A percentile compares a stretch with the other conserved stretches of the same genome.
phyloP scores from a whole-genome alignment of 371 early-diverging fungal species.

The Apophysomyces variabilis region DNA sequence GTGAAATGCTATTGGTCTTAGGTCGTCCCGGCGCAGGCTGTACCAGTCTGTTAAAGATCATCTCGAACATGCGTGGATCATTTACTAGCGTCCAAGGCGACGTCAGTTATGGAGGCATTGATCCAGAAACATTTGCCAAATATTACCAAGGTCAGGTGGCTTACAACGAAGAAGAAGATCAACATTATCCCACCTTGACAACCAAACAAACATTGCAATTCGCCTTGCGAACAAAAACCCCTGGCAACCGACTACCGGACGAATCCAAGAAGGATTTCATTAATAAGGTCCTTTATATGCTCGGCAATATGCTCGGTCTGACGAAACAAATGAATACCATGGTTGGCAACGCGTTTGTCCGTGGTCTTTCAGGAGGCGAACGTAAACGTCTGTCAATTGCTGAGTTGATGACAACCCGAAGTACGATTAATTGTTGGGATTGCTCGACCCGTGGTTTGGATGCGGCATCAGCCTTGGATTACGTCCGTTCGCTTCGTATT shows the following conservation, averaged over 20 bases:
- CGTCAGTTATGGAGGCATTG: slow-evolving; percentile 65
- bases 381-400: slow-evolving; percentile 88
- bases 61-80: slow-evolving; percentile 64
- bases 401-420: slow-evolving; percentile 81
- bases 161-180: slow-evolving; percentile 75
- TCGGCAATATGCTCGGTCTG: slow-evolving; percentile 74
- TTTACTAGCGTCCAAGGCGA: slow-evolving; percentile 60
- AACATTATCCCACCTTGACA: slow-evolving; percentile 69
- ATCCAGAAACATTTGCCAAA: slow-evolving; percentile 51
- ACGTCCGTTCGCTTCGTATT: slow-evolving; percentile 69
- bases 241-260: slow-evolving; percentile 55
- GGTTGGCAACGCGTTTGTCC: slow-evolving; percentile 83
- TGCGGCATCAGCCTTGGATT: slow-evolving; percentile 85
- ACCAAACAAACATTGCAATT: slow-evolving; percentile 71
- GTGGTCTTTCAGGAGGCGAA: slow-evolving; percentile 88
- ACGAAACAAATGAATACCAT: slow-evolving; percentile 76
- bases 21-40: slow-evolving; percentile 78
- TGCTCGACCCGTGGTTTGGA: slow-evolving; percentile 92
- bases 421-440: slow-evolving; percentile 82
- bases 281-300: slow-evolving; percentile 49
- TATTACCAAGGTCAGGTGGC: slow-evolving; percentile 64
- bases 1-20: slow-evolving; percentile 75
- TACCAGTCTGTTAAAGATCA: slow-evolving; percentile 66
- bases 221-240: slow-evolving; percentile 70
- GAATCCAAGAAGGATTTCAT: slow-evolving; percentile 50